Conservation (phyloP, 345 rosid genomes). For the Eutrema heterophyllum region DNA sequence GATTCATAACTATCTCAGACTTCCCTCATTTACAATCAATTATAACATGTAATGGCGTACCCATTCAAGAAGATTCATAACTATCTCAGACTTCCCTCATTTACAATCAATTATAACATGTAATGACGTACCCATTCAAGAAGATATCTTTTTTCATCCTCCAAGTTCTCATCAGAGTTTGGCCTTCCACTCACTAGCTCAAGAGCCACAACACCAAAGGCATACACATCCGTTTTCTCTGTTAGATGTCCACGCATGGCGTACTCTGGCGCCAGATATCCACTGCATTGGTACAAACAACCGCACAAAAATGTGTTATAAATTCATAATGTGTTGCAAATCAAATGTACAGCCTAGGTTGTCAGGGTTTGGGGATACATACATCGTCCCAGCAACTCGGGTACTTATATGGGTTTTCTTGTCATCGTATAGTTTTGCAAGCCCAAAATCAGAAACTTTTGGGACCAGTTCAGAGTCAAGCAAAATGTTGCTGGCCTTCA, state of each 20-base stretch:
- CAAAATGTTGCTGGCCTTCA: conserved; percentile 56
- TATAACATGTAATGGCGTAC: conserved; percentile 24
- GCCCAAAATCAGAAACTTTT: conserved; percentile 43
- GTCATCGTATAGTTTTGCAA: conserved; percentile 41
- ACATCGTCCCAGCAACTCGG: conserved; percentile 43
- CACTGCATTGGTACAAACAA: conserved; percentile 26
- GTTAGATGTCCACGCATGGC: conserved; percentile 64
- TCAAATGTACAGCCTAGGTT: background rate
- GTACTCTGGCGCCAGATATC: conserved; percentile 64
- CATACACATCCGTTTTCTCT: conserved; percentile 57
- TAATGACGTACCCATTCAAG: conserved; percentile 51
- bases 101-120: background rate
- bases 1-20: background rate
- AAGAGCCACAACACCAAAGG: conserved; percentile 41
- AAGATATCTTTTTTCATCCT: conserved; percentile 41
- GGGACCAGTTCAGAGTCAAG: conserved; percentile 43
- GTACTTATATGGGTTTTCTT: conserved; percentile 43
- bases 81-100: background rate
- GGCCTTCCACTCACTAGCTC: conserved; percentile 43
- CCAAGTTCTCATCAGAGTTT: conserved; percentile 30
- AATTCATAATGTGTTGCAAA: background rate
- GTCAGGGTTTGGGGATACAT: conserved; percentile 5
- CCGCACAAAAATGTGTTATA: conserved; percentile 26
- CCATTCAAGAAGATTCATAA: too few species aligned
- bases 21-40: background rate